Conservation (phyloP, 176 grass and related monocot genomes). For the Phyllostachys edulis region DNA sequence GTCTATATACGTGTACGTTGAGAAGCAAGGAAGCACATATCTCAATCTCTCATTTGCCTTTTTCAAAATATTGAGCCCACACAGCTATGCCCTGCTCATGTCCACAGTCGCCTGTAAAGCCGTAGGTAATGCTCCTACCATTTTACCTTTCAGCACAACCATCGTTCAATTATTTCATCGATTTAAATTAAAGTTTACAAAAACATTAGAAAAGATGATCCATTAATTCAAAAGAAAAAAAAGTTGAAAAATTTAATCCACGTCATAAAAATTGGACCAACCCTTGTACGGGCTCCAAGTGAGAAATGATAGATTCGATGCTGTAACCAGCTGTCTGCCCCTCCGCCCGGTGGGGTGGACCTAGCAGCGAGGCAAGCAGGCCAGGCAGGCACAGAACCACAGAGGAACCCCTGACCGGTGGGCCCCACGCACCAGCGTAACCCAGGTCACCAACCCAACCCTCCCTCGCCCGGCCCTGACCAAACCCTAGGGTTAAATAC, state of each 20-base stretch:
- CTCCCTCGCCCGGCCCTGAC: background rate
- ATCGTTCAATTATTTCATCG: background rate
- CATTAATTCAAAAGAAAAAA: background rate
- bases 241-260: background rate
- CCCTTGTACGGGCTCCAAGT: background rate
- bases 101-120: too few species aligned
- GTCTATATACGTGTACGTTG: too few species aligned
- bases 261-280: background rate
- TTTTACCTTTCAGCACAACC: background rate
- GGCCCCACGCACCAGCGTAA: background rate
- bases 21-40: background rate
- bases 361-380: background rate
- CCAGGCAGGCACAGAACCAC: background rate
- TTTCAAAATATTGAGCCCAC: background rate
- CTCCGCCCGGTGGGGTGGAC: background rate
- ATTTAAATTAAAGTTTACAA: background rate
- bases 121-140: too few species aligned
- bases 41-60: background rate
- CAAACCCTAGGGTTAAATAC: conserved; percentile 97
- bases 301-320: conserved; percentile 2
- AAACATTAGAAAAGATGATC: background rate
- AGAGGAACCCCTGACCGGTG: background rate
- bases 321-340: conserved; percentile 25
- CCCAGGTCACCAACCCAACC: background rate
- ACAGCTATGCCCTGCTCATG: too few species aligned